These are phyloP conservation scores for Ceratopteris richardii DNA, from an alignment of 75 land plant species.

Conservation along the genomic window DNA sequence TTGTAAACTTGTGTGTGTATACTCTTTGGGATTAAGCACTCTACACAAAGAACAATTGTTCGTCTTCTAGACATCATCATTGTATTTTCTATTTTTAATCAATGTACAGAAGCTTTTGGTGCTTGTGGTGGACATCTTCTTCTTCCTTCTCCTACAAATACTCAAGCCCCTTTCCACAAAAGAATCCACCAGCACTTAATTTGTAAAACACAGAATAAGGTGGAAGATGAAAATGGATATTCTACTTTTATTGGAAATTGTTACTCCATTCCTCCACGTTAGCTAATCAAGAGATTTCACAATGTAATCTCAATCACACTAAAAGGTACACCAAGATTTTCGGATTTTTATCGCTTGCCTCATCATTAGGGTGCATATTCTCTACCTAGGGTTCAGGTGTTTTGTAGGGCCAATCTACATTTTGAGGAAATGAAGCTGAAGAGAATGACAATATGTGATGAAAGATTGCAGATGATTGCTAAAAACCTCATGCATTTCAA, in stretches of 20 bases:
- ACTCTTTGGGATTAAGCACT: no score
- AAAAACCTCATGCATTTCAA: constrained; percentile 26
- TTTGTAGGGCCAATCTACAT: constrained; percentile 15
- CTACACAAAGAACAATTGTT: no score
- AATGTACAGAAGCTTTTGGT: no score
- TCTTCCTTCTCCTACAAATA: no score
- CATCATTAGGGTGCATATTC: constrained; percentile 45
- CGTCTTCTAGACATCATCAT: no score
- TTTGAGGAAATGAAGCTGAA: constrained; percentile 55
- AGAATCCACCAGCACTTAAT: no score
- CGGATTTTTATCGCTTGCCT: constrained; percentile 52
- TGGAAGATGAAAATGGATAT: constrained; percentile 34
- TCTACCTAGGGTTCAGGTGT: constrained; percentile 29
- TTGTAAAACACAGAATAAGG: constrained; percentile 54
- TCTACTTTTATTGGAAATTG: constrained; percentile 55
- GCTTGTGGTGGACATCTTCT: no score
- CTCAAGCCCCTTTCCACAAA: no score
- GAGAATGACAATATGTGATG: constrained; percentile 53
- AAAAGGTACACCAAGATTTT: constrained; percentile 55
- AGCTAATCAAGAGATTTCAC: constrained; percentile 31
- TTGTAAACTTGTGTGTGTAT: no score
- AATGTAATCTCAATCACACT: constrained; percentile 30
- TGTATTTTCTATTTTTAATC: no score
- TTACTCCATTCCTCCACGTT: constrained; percentile 39
- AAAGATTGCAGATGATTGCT: constrained; percentile 36